phyloP scores from a whole-genome alignment of 2,329 filamentous ascomycete genomes.

The Sclerotinia nivalis region DNA sequence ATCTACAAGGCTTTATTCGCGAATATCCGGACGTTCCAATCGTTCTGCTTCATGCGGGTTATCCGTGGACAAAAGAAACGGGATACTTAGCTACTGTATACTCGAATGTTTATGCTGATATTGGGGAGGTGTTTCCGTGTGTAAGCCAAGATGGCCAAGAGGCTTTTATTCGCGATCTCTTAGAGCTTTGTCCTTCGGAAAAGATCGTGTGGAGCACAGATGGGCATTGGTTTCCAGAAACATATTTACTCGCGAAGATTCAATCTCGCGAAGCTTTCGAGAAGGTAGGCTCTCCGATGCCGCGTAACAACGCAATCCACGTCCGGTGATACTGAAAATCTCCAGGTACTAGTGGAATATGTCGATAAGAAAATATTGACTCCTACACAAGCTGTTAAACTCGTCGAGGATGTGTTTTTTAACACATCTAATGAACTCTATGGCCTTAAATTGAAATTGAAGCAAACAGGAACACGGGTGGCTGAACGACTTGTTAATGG shows the following conservation, averaged over 20 bases:
- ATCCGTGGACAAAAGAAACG: constrained; percentile 76
- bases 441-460: constrained; percentile 53
- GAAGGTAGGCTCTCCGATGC: constrained; percentile 48
- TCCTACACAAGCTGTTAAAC: constrained; percentile 59
- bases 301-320: too few species aligned
- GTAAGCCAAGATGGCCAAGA: constrained; percentile 76
- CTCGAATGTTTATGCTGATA: constrained; percentile 77
- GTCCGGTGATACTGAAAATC: constrained; percentile 7
- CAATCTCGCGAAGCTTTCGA: constrained; percentile 73
- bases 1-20: constrained; percentile 72
- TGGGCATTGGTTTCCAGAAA: constrained; percentile 77
- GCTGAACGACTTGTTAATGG: not conserved
- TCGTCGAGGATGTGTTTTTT: constrained; percentile 71
- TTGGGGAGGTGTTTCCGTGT: constrained; percentile 80
- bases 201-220: constrained; percentile 82
- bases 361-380: constrained; percentile 64
- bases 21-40: constrained; percentile 69
- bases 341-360: constrained; percentile 64
- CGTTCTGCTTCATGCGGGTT: constrained; percentile 76
- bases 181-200: constrained; percentile 73
- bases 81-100: constrained; percentile 78
- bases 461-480: not conserved
- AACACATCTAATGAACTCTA: constrained; percentile 77
- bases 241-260: constrained; percentile 69
- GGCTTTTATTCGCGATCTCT: constrained; percentile 65